phyloP scores from a whole-genome alignment of 768 basidiomycete genomes.

The Leccinum variicolor region DNA sequence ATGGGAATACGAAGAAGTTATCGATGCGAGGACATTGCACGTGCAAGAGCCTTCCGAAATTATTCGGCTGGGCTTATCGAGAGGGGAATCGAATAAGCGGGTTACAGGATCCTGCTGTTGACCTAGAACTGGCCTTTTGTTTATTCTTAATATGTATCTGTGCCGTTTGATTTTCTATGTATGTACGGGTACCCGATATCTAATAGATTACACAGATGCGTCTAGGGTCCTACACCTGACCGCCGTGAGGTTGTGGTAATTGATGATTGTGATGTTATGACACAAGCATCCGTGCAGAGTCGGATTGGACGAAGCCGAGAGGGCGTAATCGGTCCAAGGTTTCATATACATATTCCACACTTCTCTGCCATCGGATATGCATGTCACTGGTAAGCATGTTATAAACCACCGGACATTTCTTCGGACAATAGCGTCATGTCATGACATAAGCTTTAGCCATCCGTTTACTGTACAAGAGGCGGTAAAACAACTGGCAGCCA shows the following conservation, averaged over 20 bases:
- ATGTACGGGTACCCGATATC: not conserved
- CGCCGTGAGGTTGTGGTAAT: too few species aligned
- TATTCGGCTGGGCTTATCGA: slow-evolving; percentile 32
- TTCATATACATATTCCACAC: not conserved
- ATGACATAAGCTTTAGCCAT: not conserved
- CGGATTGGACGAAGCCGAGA: not conserved
- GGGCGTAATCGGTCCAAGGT: not conserved
- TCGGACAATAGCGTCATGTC: not conserved
- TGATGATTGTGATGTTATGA: not conserved
- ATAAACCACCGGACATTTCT: not conserved
- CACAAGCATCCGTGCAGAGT: not conserved
- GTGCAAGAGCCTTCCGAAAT: slow-evolving; percentile 38
- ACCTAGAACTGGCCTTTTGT: not conserved
- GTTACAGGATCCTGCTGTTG: slow-evolving; percentile 20
- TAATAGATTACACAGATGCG: not conserved
- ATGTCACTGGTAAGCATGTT: not conserved
- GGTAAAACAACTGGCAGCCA: not conserved
- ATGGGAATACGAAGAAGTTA: slow-evolving; percentile 66
- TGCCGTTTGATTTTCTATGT: not conserved
- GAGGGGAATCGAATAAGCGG: slow-evolving; percentile 9
- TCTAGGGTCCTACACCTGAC: not conserved
- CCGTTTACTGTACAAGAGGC: not conserved
- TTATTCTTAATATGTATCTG: slow-evolving; percentile 27
- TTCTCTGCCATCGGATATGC: not conserved
- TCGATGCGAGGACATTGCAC: slow-evolving; percentile 44